Evolutionary conservation across 2,329 filamentous ascomycete species (phyloP).

Genomic region (Fusarium dimerum): DNA sequence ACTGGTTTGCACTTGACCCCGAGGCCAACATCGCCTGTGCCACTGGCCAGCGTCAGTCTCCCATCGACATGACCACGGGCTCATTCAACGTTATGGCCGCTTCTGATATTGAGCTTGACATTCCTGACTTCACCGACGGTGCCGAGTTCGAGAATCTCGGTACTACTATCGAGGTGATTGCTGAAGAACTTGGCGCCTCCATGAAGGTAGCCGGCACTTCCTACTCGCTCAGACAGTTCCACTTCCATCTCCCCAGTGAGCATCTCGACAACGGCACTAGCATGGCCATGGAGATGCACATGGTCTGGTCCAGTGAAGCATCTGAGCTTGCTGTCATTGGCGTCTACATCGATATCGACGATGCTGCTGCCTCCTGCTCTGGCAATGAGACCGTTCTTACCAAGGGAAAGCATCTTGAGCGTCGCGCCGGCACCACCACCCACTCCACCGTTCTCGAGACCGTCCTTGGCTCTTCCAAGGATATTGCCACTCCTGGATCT

Average conservation of each 20-base stretch:
- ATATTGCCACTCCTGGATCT: slow-evolving; percentile 42
- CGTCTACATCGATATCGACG: slow-evolving; percentile 26
- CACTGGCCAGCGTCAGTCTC: slow-evolving; percentile 53
- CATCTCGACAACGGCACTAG: slow-evolving; percentile 48
- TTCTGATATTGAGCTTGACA: slow-evolving; percentile 32
- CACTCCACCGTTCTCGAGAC: slow-evolving; percentile 35
- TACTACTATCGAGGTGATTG: slow-evolving; percentile 50
- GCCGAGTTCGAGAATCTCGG: slow-evolving; percentile 53
- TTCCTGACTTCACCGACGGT: slow-evolving; percentile 38
- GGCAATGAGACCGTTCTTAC: slow-evolving; percentile 1
- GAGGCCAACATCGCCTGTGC: slow-evolving; percentile 48
- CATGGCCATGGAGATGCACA: slow-evolving; percentile 33
- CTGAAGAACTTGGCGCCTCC: slow-evolving; percentile 45
- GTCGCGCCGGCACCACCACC: slow-evolving; percentile 1
- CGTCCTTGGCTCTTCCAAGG: slow-evolving; percentile 39
- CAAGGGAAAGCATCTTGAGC: slow-evolving; percentile 4
- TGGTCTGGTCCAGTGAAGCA: slow-evolving; percentile 27
- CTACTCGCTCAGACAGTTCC: slow-evolving; percentile 55
- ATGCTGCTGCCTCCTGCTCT: slow-evolving; percentile 1
- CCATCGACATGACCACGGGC: slow-evolving; percentile 49
- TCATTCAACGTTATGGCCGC: slow-evolving; percentile 33
- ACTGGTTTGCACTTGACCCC: slow-evolving; percentile 49
- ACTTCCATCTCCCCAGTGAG: slow-evolving; percentile 63
- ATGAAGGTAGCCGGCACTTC: slow-evolving; percentile 40
- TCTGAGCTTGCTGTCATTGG: slow-evolving; percentile 32